A percentile compares a stretch with the other conserved stretches of the same genome.
phyloP scores from a whole-genome alignment of 2,329 filamentous ascomycete species.

The Fusarium kyushuense region DNA sequence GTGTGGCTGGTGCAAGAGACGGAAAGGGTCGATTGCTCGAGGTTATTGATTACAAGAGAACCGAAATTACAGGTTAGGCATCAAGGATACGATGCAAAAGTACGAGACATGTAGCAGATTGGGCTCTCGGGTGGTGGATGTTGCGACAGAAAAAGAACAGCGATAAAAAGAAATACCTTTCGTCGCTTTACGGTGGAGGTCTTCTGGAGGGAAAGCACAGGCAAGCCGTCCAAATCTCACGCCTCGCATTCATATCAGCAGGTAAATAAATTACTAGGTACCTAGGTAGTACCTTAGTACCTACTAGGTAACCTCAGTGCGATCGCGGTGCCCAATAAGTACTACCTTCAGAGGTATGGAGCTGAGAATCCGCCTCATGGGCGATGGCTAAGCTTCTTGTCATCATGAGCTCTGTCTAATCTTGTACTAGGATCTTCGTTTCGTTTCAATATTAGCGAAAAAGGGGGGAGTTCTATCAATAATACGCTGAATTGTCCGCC shows the following conservation, averaged over 20 bases:
- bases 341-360: not conserved
- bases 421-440: not conserved
- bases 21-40: not conserved
- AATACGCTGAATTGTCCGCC: not conserved
- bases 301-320: no score
- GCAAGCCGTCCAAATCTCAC: no score
- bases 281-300: no score
- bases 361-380: not conserved
- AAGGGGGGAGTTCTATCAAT: not conserved
- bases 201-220: not conserved
- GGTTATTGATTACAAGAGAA: not conserved
- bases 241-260: not conserved
- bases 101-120: not conserved
- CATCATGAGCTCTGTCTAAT: not conserved
- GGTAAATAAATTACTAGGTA: not conserved
- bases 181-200: not conserved
- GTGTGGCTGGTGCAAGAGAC: conserved; percentile 42
- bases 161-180: conserved; percentile 2
- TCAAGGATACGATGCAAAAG: not conserved
- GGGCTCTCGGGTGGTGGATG: not conserved
- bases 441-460: conserved; percentile 2
- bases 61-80: conserved; percentile 22
- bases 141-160: not conserved
- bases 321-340: not conserved
- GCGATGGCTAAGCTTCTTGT: not conserved